These are phyloP conservation scores for Phylloporus sp. DNA, from an alignment of 768 basidiomycete species.

Conservation along the genomic window DNA sequence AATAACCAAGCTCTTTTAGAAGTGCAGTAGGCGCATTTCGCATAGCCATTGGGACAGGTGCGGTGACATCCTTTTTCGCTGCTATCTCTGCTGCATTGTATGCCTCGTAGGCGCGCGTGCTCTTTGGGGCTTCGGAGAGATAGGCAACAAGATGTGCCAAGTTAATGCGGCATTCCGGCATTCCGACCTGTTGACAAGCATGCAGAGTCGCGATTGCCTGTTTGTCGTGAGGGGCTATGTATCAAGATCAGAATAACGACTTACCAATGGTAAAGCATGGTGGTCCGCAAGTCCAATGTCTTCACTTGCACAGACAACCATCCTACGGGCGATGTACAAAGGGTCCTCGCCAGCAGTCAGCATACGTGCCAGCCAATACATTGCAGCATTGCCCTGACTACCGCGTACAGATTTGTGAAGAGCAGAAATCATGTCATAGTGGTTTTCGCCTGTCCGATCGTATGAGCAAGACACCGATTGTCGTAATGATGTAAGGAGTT, in stretches of 20 bases:
- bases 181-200: conserved; percentile 66
- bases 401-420: conserved; percentile 82
- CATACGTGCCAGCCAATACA: conserved; percentile 90
- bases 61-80: conserved; percentile 45
- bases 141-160: conserved; percentile 74
- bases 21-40: conserved; percentile 73
- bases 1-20: conserved; percentile 68
- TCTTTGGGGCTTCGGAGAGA: conserved; percentile 79
- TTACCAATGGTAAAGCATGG: conserved; percentile 67
- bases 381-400: conserved; percentile 66
- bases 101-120: conserved; percentile 72
- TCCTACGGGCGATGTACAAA: conserved; percentile 64
- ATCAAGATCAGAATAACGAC: conserved; percentile 11
- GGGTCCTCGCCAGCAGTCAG: conserved; percentile 78
- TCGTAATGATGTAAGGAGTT: conserved; percentile 53
- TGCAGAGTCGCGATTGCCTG: conserved; percentile 60
- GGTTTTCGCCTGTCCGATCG: conserved; percentile 70
- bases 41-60: conserved; percentile 65
- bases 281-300: conserved; percentile 80
- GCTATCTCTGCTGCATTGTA: conserved; percentile 66
- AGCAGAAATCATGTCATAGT: conserved; percentile 80
- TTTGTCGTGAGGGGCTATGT: conserved; percentile 9
- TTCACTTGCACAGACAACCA: conserved; percentile 80
- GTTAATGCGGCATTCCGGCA: conserved; percentile 79
- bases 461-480: conserved; percentile 63